Percentiles rank a stretch among this genome's conserved stretches.
Evolutionary conservation across 192 early-diverging fungal species (phyloP).

Genomic region (Coemansia sp.): DNA sequence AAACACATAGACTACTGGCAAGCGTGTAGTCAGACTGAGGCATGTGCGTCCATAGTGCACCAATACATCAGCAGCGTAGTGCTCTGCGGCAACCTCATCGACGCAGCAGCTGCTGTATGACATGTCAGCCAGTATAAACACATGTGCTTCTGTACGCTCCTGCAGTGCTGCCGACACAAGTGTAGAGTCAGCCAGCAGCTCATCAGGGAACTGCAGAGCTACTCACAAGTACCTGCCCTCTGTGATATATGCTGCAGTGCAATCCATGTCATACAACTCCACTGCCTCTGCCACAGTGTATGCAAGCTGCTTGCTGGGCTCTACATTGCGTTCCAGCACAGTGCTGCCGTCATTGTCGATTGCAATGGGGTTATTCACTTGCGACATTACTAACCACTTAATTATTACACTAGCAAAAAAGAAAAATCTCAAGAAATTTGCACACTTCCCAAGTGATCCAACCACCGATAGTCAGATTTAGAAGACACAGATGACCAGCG

Average conservation of each 20-base stretch:
- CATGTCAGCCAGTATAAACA: constrained; percentile 91
- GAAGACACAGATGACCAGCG: constrained; percentile 2
- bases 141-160: constrained; percentile 36
- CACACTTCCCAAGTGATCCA: background rate
- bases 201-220: constrained; percentile 94
- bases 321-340: constrained; percentile 58
- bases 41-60: constrained; percentile 96
- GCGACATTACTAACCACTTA: background rate
- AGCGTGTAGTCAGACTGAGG: constrained; percentile 72
- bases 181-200: constrained; percentile 69
- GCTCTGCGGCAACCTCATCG: constrained; percentile 94
- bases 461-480: constrained; percentile 5
- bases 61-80: constrained; percentile 79
- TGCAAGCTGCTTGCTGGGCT: constrained; percentile 16
- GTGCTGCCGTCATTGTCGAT: constrained; percentile 64
- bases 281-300: constrained; percentile 40
- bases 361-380: background rate
- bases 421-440: background rate
- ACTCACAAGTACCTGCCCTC: constrained; percentile 54
- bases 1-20: constrained; percentile 88
- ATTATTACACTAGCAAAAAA: background rate
- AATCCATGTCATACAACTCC: constrained; percentile 61
- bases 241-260: constrained; percentile 56
- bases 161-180: constrained; percentile 59
- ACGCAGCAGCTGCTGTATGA: constrained; percentile 98